Base-by-base conservation (phyloP, 2,329 filamentous ascomycete species). In the Hypoxylon sp. region DNA sequence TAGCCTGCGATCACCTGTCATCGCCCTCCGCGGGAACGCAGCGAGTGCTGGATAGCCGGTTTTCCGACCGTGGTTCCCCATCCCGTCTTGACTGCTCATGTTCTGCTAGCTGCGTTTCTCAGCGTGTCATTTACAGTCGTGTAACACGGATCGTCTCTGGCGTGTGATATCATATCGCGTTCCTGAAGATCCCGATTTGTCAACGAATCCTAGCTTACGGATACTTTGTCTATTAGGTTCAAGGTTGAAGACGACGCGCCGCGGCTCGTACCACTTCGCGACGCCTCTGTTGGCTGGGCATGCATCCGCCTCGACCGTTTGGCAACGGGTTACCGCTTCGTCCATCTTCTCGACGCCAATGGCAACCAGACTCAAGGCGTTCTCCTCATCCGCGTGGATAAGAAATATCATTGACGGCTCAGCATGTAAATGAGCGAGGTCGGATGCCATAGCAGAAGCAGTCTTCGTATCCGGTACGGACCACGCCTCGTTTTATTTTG, bases 291-390 rank as follows among this genome's bases (percentile, higher is more conserved):
- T 24, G 83, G 82, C 8, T 88, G 86, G 85, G 84, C 85, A 24
- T 88, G 86, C 71, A 83, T 88, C 72, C 84, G 86, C 2, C 82
- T 89, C 11, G 86, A 88, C 75, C 84, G 86, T 38, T 80, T 89
- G 2, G 82, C 80, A 48, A 77, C 76, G 48, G 86, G 86, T 16
- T 87, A 86, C 75, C 83, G 86, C 45, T 84, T 87, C 66, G 76
- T 89, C 53, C 76, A 79, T 38, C 79, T 89, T 45, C 75, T 82
- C 68, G 81, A 87, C 61, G 75, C 76, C 20, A 77, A 79, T 24
- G 83, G 84, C 16, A 76, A 79, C 46, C 76, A 78, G 11, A 80
- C 83, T 22, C 72, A 78, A 4, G 83, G 82, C 8, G 81, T 83
- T 68, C 73, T 89, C 50, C 77, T 88, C 40, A 82, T 87, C 53